A percentile compares a stretch with the other conserved stretches of the same genome.
Conservation (phyloP, 2,329 filamentous ascomycete species). For the Penicillium sp. region DNA sequence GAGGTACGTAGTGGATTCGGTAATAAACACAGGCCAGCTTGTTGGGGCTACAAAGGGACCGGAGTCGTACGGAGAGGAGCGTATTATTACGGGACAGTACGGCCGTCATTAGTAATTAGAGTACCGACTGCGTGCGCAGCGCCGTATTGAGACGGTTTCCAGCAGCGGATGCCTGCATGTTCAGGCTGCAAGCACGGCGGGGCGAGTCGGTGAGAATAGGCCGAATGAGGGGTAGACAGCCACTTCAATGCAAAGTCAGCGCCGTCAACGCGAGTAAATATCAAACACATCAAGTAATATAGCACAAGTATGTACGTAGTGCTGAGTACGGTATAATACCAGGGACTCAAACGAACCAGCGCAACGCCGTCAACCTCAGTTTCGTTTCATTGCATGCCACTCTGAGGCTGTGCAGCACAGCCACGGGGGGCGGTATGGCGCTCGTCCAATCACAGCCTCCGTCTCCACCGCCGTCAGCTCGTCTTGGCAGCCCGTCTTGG, state of each 20-base stretch:
- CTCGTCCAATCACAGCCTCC: background rate
- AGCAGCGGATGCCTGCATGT: conserved; percentile 2
- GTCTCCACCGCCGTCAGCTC: background rate
- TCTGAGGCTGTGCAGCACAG: conserved; percentile 5
- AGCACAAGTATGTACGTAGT: too few relatives aligned
- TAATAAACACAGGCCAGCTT: background rate
- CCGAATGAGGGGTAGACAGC: conserved; percentile 4
- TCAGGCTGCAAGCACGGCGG: conserved; percentile 9
- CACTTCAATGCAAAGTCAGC: too few relatives aligned
- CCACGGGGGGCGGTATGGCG: background rate
- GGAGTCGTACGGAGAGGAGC: background rate
- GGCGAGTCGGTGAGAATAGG: conserved; percentile 13
- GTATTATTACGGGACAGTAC: background rate
- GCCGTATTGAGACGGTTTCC: background rate
- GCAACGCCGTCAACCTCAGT: too few relatives aligned
- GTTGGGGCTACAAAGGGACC: background rate
- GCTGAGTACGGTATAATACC: background rate
- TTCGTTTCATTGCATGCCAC: background rate
- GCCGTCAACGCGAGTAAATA: too few relatives aligned
- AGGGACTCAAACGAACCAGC: background rate
- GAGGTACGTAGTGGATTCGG: conserved; percentile 1
- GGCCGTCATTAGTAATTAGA: background rate
- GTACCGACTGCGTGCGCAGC: background rate
- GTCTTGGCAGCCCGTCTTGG: conserved; percentile 2
- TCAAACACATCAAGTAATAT: too few relatives aligned